Evolutionary conservation across 441 rosid genomes (phyloP), one percentile per base, ranked within the genome.

Genomic region (Aleurites moluccanus): DNA sequence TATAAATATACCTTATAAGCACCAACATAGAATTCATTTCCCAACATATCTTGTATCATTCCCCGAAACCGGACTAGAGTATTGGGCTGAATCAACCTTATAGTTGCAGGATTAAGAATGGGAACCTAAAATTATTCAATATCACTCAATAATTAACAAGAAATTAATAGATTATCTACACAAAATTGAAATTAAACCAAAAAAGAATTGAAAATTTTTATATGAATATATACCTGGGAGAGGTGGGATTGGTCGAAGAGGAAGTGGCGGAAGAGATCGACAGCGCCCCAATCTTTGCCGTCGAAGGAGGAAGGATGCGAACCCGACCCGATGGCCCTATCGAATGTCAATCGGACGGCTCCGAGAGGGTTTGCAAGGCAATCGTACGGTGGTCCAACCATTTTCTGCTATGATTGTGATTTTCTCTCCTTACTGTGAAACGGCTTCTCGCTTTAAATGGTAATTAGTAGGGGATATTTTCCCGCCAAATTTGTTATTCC

Each of bases 31-130:
- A 95, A 88, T 76, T 93, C 98, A 85, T 93, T 93, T 60, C 98
- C 97, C 85, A 93, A 72, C 99, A 95, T 93, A 80, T 95, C 99
- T 65, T 95, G 99, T 63, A 95, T 83, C 99, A 95, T 93, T 75
- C 98, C 97, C 14, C 93, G 87, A 69, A 88, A 95, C 62, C 99
- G 80, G 20, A 94, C 96, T 2, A 94, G 88, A 25, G 84, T 86
- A 18, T 90, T 83, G 28, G 94, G 90, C 77, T 85, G 90, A 57
- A 95, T 35, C 85, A 85, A 86, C 70, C 79, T 80, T 57, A 91
- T 42, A 18, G 78, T 88, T 45, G 80, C 80, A 3, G 81, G 79
- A 76, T 81, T 83, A 10, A 95, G 88, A 63, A 88, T 67, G 3
- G 98, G 98, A 77, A 93, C 92, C 98, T 92, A 77, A n/a, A 67